A percentile compares a stretch with the other conserved stretches of the same genome.
Conservation (phyloP, 352 stramenopile genomes). For the Phytopythium delawarense region DNA sequence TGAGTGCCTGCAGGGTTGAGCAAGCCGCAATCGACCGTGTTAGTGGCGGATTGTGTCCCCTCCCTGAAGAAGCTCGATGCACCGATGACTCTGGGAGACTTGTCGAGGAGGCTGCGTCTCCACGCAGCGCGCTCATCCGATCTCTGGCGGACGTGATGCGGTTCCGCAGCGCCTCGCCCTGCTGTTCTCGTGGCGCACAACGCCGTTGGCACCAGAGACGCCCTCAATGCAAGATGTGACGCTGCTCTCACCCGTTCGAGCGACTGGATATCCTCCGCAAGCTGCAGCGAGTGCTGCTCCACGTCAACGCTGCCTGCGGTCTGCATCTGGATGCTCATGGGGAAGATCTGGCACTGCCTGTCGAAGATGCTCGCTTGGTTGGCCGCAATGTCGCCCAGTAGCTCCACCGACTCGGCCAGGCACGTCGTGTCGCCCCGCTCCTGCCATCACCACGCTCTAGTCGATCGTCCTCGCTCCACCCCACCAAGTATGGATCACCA, state of each 20-base stretch:
- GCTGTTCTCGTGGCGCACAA: background rate
- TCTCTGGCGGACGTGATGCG: conserved; percentile 3
- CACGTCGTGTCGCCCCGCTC: conserved; percentile 19
- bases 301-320: background rate
- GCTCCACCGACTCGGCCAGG: conserved; percentile 12
- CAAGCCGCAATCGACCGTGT: background rate
- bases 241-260: conserved; percentile 1
- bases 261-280: background rate
- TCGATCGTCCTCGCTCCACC: background rate
- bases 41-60: background rate
- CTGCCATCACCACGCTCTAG: conserved; percentile 7
- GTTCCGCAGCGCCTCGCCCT: conserved; percentile 4
- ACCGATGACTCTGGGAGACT: background rate
- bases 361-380: conserved; percentile 28
- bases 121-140: background rate
- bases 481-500: background rate
- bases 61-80: too few relatives aligned
- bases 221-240: background rate
- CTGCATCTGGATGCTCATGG: conserved; percentile 28
- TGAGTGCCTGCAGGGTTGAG: background rate
- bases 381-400: conserved; percentile 20
- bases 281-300: background rate
- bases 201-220: background rate
- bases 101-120: background rate
- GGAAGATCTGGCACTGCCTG: conserved; percentile 32